Evolutionary conservation across 2,329 filamentous ascomycete species (phyloP).

Genomic region (Aureobasidium leucospermi): DNA sequence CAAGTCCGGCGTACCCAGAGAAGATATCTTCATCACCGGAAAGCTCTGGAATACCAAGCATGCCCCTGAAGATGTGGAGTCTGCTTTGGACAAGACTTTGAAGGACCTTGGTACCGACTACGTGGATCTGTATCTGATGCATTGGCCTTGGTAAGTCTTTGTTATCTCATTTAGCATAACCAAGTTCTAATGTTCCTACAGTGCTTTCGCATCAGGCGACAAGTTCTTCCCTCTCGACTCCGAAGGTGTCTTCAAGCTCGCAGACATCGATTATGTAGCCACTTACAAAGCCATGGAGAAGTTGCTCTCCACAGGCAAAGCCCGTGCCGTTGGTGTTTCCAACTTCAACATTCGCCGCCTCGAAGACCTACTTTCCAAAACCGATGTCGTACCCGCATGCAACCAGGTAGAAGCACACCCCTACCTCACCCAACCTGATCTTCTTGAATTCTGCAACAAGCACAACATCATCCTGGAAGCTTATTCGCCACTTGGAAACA

Average conservation of each 20-base stretch:
- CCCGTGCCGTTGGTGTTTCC: slow-evolving; percentile 23
- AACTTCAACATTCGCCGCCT: slow-evolving; percentile 22
- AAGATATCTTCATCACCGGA: slow-evolving; percentile 38
- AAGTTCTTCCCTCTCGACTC: slow-evolving; percentile 28
- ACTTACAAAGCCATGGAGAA: slow-evolving; percentile 23
- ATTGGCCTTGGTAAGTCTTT: slow-evolving; percentile 30
- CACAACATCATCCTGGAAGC: slow-evolving; percentile 32
- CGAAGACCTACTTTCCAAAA: slow-evolving; percentile 27
- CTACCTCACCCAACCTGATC: slow-evolving; percentile 31
- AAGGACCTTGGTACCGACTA: slow-evolving; percentile 39
- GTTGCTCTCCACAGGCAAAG: slow-evolving; percentile 21
- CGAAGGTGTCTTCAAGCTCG: slow-evolving; percentile 13
- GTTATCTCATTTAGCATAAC: no score
- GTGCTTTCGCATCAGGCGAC: slow-evolving; percentile 14
- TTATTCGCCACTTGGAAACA: slow-evolving; percentile 36
- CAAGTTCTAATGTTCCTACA: no score
- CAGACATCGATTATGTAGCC: slow-evolving; percentile 23
- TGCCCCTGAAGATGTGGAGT: slow-evolving; percentile 42
- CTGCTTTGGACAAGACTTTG: slow-evolving; percentile 36
- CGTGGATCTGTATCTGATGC: slow-evolving; percentile 45
- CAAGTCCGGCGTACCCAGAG: slow-evolving; percentile 21
- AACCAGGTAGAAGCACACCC: slow-evolving; percentile 34
- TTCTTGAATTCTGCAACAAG: slow-evolving; percentile 29
- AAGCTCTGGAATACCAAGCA: slow-evolving; percentile 57
- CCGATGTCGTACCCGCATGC: slow-evolving; percentile 34